Percentiles rank a stretch among this genome's conserved stretches.
phyloP scores from a whole-genome alignment of 208 protist species.

The Crithidia thermophila region DNA sequence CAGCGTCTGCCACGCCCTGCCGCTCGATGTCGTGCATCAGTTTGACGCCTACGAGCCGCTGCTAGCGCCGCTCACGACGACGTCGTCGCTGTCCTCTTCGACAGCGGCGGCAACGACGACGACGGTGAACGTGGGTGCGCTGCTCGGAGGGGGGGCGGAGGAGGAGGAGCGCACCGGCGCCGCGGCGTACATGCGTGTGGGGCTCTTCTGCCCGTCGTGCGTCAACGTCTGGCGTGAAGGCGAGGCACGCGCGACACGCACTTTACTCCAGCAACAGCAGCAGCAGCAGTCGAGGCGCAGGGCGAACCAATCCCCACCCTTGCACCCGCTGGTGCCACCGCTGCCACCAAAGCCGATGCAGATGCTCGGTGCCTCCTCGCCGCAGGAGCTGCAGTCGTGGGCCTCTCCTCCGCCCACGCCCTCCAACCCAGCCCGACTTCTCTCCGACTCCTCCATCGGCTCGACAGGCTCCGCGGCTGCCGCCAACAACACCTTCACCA shows the following conservation, averaged over 20 bases:
- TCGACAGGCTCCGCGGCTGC: neutral
- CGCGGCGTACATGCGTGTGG: conserved; percentile 30
- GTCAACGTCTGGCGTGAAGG: conserved; percentile 36
- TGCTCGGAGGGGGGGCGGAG: neutral
- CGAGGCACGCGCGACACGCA: conserved; percentile 18
- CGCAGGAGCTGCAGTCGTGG: conserved; percentile 3
- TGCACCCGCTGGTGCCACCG: neutral
- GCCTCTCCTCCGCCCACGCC: neutral
- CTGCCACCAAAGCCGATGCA: conserved; percentile 6
- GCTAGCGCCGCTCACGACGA: conserved; percentile 17
- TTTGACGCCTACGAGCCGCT: conserved; percentile 71
- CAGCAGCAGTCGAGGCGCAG: neutral
- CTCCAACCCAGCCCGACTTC: neutral
- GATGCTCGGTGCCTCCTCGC: neutral
- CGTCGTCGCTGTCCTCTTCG: neutral
- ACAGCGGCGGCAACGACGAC: neutral
- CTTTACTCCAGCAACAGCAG: neutral
- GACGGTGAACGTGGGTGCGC: neutral
- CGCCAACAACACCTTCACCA: neutral
- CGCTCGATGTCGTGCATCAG: conserved; percentile 71
- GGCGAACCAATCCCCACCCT: neutral
- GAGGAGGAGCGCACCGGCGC: neutral
- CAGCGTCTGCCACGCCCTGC: conserved; percentile 42
- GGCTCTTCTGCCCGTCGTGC: conserved; percentile 41
- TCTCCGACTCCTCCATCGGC: no score